These are phyloP conservation scores for Ganoderma boninense DNA, from an alignment of 1,284 basidiomycete species.

Conservation along the genomic window DNA sequence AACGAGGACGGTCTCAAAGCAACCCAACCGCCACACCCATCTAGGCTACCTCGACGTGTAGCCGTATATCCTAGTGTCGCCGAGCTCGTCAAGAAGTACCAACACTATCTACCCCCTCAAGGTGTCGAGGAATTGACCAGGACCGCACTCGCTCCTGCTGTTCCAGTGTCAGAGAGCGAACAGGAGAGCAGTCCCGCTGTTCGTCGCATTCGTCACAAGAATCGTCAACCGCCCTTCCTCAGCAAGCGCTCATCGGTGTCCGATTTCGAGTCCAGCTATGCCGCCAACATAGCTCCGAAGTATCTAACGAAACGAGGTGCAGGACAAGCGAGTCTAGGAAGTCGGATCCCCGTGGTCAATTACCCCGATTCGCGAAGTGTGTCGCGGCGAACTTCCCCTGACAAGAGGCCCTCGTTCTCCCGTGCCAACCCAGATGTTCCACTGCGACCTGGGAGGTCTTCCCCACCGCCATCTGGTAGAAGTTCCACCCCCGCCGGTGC, in stretches of 20 bases:
- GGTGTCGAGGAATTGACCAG: conserved; percentile 74
- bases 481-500: conserved; percentile 28
- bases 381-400: conserved; percentile 75
- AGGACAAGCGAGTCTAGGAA: conserved; percentile 42
- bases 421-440: conserved; percentile 44
- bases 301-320: conserved; percentile 63
- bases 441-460: conserved; percentile 29
- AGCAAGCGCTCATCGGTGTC: conserved; percentile 72
- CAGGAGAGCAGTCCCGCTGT: conserved; percentile 58
- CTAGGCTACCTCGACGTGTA: conserved; percentile 76
- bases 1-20: conserved; percentile 17
- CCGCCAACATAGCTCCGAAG: conserved; percentile 83
- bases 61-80: conserved; percentile 75
- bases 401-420: conserved; percentile 59
- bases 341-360: conserved; percentile 58
- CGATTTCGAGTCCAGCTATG: conserved; percentile 90
- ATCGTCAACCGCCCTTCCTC: conserved; percentile 50
- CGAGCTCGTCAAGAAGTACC: conserved; percentile 86
- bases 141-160: conserved; percentile 68
- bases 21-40: conserved; percentile 43
- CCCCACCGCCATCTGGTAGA: conserved; percentile 17
- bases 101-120: conserved; percentile 76
- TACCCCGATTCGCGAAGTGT: conserved; percentile 63
- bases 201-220: conserved; percentile 50
- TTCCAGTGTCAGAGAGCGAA: conserved; percentile 73